Percentiles rank a stretch among this genome's conserved stretches.
Conservation (phyloP, 345 rosid species). For the Murraya koenigii region DNA sequence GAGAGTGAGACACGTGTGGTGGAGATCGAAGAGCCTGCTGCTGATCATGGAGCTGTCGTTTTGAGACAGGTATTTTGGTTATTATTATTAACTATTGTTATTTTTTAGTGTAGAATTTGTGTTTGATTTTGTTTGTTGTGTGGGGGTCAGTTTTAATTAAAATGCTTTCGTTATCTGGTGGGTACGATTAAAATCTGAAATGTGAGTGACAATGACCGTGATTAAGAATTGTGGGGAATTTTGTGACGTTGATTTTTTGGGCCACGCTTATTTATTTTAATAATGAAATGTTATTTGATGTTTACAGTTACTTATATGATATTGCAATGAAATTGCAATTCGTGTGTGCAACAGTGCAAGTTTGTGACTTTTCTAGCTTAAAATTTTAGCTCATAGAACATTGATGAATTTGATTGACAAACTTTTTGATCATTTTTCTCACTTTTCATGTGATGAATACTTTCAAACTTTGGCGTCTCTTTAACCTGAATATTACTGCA, state of each 20-base stretch:
- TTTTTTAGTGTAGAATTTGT: neutral
- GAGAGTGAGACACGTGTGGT: slow-evolving; percentile 53
- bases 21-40: slow-evolving; percentile 53
- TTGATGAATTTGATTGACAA: neutral
- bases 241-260: slow-evolving; percentile 6
- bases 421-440: too few relatives aligned
- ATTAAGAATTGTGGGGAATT: neutral
- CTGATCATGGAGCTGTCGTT: slow-evolving; percentile 46
- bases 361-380: neutral
- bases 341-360: neutral
- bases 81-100: neutral
- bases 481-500: neutral
- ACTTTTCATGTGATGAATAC: too few relatives aligned
- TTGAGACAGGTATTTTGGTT: slow-evolving; percentile 54
- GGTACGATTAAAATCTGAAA: neutral
- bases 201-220: neutral
- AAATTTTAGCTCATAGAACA: neutral
- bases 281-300: neutral
- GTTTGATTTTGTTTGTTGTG: neutral
- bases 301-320: neutral
- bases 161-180: neutral
- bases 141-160: neutral
- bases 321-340: neutral
- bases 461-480: too few relatives aligned
- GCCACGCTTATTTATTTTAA: neutral